These are phyloP conservation scores for Chlamydomonas incerta DNA, from an alignment of 139 green algal species.

Conservation along the genomic window DNA sequence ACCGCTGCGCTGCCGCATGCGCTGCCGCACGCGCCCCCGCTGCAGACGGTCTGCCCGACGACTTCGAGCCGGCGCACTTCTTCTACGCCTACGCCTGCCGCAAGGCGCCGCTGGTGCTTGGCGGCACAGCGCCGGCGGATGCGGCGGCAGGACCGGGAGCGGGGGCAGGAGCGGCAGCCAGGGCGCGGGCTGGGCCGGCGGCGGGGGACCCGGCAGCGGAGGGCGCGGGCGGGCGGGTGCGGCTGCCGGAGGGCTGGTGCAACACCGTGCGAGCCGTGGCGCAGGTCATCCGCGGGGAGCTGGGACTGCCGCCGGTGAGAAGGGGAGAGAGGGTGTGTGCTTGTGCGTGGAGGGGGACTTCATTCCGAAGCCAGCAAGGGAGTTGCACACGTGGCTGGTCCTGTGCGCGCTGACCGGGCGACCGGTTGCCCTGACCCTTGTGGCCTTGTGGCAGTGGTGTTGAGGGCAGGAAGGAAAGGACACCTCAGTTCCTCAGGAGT, in stretches of 20 bases:
- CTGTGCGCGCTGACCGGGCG: no score
- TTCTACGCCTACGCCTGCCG: constrained; percentile 47
- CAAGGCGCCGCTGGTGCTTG: constrained; percentile 21
- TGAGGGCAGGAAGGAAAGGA: no score
- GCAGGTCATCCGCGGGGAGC: neutral
- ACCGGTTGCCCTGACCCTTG: no score
- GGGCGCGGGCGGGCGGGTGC: neutral
- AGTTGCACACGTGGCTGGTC: no score
- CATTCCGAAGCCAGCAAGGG: no score
- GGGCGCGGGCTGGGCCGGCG: no score
- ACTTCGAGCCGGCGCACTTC: constrained; percentile 11
- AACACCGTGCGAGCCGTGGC: constrained; percentile 11
- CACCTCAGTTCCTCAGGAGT: no score
- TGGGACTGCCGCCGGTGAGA: constrained; percentile 6
- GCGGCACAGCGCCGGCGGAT: neutral
- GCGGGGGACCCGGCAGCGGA: no score
- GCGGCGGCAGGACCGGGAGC: neutral
- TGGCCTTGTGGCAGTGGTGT: no score
- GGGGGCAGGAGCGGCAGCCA: neutral
- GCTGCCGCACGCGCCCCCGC: neutral
- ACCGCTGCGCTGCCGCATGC: no score
- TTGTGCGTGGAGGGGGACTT: no score
- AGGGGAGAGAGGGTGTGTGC: no score
- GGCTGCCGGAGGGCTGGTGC: constrained; percentile 30
- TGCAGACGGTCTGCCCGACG: constrained; percentile 38